Percentiles rank a stretch among this genome's conserved stretches.
Evolutionary conservation across 2,329 filamentous ascomycete species (phyloP).

Genomic region (Xylaria sp.): DNA sequence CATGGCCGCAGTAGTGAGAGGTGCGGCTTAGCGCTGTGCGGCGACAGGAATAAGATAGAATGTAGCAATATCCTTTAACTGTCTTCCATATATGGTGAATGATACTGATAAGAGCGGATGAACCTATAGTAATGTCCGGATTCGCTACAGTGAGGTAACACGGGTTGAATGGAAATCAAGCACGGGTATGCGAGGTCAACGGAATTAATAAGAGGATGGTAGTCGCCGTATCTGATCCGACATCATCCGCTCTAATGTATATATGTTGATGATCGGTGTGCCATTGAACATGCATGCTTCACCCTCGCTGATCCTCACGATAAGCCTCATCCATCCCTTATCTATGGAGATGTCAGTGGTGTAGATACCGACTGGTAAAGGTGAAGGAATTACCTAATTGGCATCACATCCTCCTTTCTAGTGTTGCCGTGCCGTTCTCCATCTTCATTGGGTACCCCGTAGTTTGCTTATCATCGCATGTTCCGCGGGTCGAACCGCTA

Average conservation of each 20-base stretch:
- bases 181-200: background rate
- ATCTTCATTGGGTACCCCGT: constrained; percentile 17
- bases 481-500: background rate
- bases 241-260: background rate
- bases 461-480: constrained; percentile 18
- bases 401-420: background rate
- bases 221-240: background rate
- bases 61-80: background rate
- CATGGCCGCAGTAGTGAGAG: background rate
- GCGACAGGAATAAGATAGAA: background rate
- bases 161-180: too few species aligned
- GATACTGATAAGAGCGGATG: background rate
- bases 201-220: background rate
- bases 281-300: background rate
- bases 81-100: background rate
- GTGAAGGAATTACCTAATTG: background rate
- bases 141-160: too few species aligned
- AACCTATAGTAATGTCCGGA: too few species aligned
- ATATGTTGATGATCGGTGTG: background rate
- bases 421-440: background rate
- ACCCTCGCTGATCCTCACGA: background rate
- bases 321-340: background rate
- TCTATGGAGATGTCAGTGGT: background rate
- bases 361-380: background rate
- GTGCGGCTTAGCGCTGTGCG: background rate